Evolutionary conservation across 345 rosid species (phyloP).

Genomic region (Moringa oleifera): DNA sequence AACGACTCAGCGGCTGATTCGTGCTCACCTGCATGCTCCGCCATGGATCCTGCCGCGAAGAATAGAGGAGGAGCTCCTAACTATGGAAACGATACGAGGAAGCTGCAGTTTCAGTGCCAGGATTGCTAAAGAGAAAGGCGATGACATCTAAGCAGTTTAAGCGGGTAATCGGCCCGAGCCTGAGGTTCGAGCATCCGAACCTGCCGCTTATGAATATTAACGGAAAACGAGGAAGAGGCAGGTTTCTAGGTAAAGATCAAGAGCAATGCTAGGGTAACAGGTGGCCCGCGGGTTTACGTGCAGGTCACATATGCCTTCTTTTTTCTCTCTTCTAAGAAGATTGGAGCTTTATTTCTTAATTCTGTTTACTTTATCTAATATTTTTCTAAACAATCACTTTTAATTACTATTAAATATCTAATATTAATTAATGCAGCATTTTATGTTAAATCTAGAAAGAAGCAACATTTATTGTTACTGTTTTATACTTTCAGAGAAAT

Average conservation of each 20-base stretch:
- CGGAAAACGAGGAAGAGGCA: conserved; percentile 9
- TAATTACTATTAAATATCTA: no score
- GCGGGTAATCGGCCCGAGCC: conserved; percentile 16
- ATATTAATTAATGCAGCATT: no score
- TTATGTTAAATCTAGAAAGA: no score
- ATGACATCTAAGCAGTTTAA: conserved; percentile 26
- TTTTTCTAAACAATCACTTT: no score
- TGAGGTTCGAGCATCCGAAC: conserved; percentile 16
- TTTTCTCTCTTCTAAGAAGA: no score
- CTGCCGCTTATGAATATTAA: not conserved
- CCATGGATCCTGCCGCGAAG: conserved; percentile 18
- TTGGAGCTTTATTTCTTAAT: no score
- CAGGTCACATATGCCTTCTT: no score
- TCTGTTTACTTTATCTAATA: no score
- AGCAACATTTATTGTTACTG: no score
- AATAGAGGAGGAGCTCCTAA: not conserved
- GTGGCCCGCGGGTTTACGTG: no score
- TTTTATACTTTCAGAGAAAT: no score
- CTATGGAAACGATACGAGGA: not conserved
- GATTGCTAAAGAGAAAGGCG: not conserved
- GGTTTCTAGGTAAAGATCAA: not conserved
- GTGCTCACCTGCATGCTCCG: conserved; percentile 14
- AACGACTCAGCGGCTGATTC: conserved; percentile 27
- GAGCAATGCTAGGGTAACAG: not conserved
- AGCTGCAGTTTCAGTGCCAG: not conserved